Percentiles rank a stretch among this genome's conserved stretches.
phyloP scores from a whole-genome alignment of 805 yeast species.

The Hanseniaspora lachancei region DNA sequence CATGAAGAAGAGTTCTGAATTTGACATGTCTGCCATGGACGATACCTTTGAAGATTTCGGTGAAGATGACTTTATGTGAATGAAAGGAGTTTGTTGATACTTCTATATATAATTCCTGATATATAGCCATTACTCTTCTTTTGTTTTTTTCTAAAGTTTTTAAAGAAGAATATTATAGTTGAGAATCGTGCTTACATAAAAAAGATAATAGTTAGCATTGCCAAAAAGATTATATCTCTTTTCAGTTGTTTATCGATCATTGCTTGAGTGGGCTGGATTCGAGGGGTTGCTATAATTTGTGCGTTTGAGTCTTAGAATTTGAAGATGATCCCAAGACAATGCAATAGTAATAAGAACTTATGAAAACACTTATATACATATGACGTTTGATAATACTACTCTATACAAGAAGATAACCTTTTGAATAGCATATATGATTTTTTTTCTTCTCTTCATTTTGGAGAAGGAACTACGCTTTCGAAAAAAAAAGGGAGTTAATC shows the following conservation, averaged over 20 bases:
- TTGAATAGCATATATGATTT: too few relatives aligned
- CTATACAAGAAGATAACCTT: too few relatives aligned
- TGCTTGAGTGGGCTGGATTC: not conserved
- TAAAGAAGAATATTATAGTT: not conserved
- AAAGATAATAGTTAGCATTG: not conserved
- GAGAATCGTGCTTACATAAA: not conserved
- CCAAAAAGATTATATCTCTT: not conserved
- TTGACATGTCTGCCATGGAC: conserved; percentile 39
- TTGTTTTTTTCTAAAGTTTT: too few relatives aligned
- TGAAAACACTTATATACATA: too few relatives aligned
- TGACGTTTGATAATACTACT: too few relatives aligned
- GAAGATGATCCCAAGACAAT: too few relatives aligned
- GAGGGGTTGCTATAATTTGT: not conserved
- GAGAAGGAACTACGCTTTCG: too few relatives aligned
- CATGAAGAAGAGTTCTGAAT: conserved; percentile 52
- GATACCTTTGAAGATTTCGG: conserved; percentile 45
- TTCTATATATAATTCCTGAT: not conserved
- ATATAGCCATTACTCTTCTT: too few relatives aligned
- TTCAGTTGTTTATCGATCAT: not conserved
- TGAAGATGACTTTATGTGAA: conserved; percentile 73
- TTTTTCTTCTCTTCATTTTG: too few relatives aligned
- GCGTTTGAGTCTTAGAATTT: too few relatives aligned
- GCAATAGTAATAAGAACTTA: too few relatives aligned
- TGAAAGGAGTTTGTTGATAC: not conserved
- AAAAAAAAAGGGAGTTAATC: too few relatives aligned